Conservation (phyloP, 331 rosid genomes). For the Quercus tomentella region DNA sequence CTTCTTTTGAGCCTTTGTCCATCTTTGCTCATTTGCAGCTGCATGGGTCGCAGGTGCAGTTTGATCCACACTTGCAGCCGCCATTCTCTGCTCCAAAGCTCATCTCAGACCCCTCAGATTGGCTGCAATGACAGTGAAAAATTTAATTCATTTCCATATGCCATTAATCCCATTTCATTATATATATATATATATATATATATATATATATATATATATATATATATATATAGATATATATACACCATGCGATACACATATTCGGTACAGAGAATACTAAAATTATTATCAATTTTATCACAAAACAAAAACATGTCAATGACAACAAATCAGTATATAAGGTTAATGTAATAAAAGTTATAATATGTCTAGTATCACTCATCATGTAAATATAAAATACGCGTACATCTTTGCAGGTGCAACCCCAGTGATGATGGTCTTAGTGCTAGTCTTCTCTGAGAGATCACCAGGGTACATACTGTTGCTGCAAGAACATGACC, state of each 20-base stretch:
- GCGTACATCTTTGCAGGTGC: constrained; percentile 33
- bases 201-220: too few relatives aligned
- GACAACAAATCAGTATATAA: too few relatives aligned
- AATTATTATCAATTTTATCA: too few relatives aligned
- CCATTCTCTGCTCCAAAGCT: constrained; percentile 32
- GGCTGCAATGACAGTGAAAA: background rate
- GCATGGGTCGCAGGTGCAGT: constrained; percentile 44
- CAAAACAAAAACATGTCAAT: too few relatives aligned
- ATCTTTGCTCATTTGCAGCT: constrained; percentile 21
- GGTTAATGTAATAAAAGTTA: too few relatives aligned
- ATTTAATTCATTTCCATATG: too few relatives aligned
- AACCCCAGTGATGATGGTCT: constrained; percentile 33
- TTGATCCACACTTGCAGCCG: constrained; percentile 47
- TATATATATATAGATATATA: too few relatives aligned
- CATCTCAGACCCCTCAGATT: constrained; percentile 30
- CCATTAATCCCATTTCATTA: background rate
- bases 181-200: too few relatives aligned
- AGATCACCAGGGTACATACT: constrained; percentile 20
- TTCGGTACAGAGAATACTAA: too few relatives aligned
- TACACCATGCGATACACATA: too few relatives aligned
- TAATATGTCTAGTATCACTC: too few relatives aligned
- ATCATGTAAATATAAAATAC: too few relatives aligned
- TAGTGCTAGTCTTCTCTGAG: constrained; percentile 23
- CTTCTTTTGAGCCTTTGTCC: background rate
- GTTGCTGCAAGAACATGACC: constrained; percentile 11